Evolutionary conservation across 306 rosid genomes (phyloP), one percentile per base, ranked within the genome.

Genomic region (Sechiopsis laciniata): DNA sequence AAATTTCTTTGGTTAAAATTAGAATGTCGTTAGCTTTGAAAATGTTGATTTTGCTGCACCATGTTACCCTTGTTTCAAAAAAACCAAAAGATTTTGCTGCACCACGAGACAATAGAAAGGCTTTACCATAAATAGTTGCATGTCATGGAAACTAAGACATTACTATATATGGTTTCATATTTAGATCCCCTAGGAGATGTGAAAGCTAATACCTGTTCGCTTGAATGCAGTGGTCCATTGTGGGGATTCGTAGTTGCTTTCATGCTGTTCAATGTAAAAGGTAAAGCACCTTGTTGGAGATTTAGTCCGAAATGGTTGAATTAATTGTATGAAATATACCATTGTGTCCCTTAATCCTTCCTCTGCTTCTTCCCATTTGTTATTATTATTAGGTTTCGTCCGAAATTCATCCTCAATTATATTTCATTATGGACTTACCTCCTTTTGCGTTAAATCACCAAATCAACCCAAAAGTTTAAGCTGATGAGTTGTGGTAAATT

Each of bases 221-320:
- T 80, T 65, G 77, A 57, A 71, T 88, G 85, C 88, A 94, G 99
- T 48, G 96, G 86, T 66, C 96, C 81, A 6, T 83, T 94, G 37
- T 94, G 99, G 99, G 99, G 97, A 85, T 94, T 94, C 56, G 99
- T 94, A 46, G 95, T 94, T 32, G 92, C 87, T 56, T 94, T 94
- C 85, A 85, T 94, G 95, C 92, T 94, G 81, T 91, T 94, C 77
- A 89, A 94, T 57, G 77, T 94, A 69, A 91, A 89, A 85, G 99
- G 99, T 94, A 88, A 48, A 32, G 40, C 63, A 20, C 22, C 46
- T 63, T 76, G 51, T 51, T 15, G 45, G 45, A 50, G 48, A 42
- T 42, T 60, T 32, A 51, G 32, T 40, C 46, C 46, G 46, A 40
- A 32, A 37, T 11, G 4, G 55, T 66, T 17, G 55, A 10, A 17